Percentiles rank a stretch among this genome's conserved stretches.
These are phyloP conservation scores for Penicillium oxalicum DNA, from an alignment of 2,329 filamentous ascomycete genomes.

Conservation along the genomic window DNA sequence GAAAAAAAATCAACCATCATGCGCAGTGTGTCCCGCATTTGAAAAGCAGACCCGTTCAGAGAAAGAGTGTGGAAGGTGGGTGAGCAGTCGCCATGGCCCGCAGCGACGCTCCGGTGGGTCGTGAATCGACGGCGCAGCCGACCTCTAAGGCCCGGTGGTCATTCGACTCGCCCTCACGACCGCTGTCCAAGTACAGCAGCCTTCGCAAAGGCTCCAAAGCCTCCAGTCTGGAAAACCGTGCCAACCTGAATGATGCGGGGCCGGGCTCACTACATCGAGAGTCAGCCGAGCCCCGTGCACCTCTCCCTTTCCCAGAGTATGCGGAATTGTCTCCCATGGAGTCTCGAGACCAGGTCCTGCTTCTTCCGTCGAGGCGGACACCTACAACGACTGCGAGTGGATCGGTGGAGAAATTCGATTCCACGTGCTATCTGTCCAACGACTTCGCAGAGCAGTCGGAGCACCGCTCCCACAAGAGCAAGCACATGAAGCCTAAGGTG, in stretches of 20 bases:
- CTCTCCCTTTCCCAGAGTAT: slow-evolving; percentile 13
- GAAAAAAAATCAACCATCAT: slow-evolving; percentile 9
- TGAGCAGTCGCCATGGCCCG: slow-evolving; percentile 12
- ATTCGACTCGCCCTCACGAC: slow-evolving; percentile 12
- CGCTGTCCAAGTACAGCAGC: slow-evolving; percentile 5
- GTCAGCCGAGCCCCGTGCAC: slow-evolving; percentile 7
- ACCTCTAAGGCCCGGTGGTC: slow-evolving; percentile 10
- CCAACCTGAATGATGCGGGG: slow-evolving; percentile 5
- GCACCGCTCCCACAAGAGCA: slow-evolving; percentile 17
- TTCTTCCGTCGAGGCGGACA: slow-evolving; percentile 9
- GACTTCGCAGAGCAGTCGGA: slow-evolving; percentile 12
- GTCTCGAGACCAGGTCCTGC: slow-evolving; percentile 6
- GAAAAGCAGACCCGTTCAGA: slow-evolving; percentile 5
- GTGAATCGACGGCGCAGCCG: slow-evolving; percentile 13
- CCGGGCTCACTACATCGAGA: slow-evolving; percentile 7
- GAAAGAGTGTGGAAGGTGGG: slow-evolving; percentile 6
- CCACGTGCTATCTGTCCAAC: slow-evolving; percentile 8
- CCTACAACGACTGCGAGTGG: slow-evolving; percentile 9
- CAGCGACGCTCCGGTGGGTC: slow-evolving; percentile 10
- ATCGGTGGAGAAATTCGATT: slow-evolving; percentile 9
- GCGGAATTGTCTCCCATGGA: slow-evolving; percentile 8
- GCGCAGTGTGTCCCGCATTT: slow-evolving; percentile 10
- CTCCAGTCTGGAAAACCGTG: slow-evolving; percentile 6
- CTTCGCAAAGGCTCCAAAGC: slow-evolving; percentile 1
- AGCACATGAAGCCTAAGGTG: slow-evolving; percentile 24